These are phyloP conservation scores for Intubia oerlemansii DNA, from an alignment of 2,329 filamentous ascomycete genomes.

Conservation along the genomic window DNA sequence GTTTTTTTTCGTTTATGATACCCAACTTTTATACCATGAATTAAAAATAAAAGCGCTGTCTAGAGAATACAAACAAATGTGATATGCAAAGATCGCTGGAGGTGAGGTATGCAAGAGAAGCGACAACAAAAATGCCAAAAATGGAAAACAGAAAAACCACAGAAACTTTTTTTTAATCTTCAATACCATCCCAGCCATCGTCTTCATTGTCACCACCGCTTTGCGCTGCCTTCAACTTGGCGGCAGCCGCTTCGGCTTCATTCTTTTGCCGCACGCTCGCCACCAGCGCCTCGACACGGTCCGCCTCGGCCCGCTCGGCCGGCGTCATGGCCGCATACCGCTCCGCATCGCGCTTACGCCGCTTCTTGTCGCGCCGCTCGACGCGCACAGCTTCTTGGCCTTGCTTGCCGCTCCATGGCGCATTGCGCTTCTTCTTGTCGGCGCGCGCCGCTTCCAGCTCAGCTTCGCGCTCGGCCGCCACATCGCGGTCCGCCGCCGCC, in stretches of 20 bases:
- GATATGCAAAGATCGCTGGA: no score
- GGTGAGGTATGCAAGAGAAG: no score
- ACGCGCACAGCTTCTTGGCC: conserved; percentile 41
- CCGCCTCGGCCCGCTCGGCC: conserved; percentile 40
- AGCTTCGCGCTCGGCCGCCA: conserved; percentile 7
- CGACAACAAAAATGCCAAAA: no score
- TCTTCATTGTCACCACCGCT: not conserved
- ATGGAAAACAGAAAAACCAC: not conserved
- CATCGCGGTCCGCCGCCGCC: conserved; percentile 18
- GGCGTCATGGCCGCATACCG: conserved; percentile 45
- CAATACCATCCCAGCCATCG: conserved; percentile 3
- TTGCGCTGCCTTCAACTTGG: no score
- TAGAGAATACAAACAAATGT: not conserved
- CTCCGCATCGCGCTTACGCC: conserved; percentile 32
- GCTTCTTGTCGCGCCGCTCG: conserved; percentile 15
- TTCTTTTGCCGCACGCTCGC: conserved; percentile 41
- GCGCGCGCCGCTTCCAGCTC: conserved; percentile 1
- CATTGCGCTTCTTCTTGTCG: conserved; percentile 35
- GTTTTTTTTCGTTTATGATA: no score
- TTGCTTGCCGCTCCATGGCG: conserved; percentile 53
- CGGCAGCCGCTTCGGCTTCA: no score
- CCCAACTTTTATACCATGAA: not conserved
- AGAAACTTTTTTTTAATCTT: not conserved
- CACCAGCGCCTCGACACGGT: conserved; percentile 42
- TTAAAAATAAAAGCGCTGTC: not conserved